phyloP scores from a whole-genome alignment of 192 early-diverging fungal genomes.

The Coemansia sp. region DNA sequence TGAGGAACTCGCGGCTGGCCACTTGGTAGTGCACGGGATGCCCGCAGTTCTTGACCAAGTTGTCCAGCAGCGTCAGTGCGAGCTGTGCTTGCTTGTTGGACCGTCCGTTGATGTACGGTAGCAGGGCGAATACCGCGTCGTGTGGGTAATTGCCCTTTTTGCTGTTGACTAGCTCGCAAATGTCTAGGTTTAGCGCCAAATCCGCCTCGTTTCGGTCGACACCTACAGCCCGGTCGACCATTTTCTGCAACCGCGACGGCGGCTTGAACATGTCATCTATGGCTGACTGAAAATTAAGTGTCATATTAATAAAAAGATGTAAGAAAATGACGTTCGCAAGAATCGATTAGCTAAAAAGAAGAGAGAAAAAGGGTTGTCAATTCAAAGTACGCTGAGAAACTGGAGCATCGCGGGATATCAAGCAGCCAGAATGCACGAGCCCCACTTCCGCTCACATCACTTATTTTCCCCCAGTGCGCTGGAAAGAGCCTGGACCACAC shows the following conservation, averaged over 20 bases:
- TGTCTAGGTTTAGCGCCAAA: slow-evolving; percentile 88
- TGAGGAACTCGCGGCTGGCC: slow-evolving; percentile 95
- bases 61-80: slow-evolving; percentile 81
- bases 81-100: slow-evolving; percentile 44
- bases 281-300: slow-evolving; percentile 44
- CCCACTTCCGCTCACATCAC: neutral
- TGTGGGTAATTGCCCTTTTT: slow-evolving; percentile 77
- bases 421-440: too few species aligned
- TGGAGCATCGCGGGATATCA: too few species aligned
- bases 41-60: slow-evolving; percentile 98
- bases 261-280: slow-evolving; percentile 55
- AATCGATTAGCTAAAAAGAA: neutral
- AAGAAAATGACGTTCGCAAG: neutral
- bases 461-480: neutral
- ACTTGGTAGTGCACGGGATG: slow-evolving; percentile 97
- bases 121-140: slow-evolving; percentile 53
- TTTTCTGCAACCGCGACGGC: slow-evolving; percentile 47
- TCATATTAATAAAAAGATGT: slow-evolving; percentile 22
- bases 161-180: slow-evolving; percentile 92
- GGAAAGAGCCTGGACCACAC: neutral
- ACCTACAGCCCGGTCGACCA: slow-evolving; percentile 80
- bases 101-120: slow-evolving; percentile 56
- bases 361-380: neutral
- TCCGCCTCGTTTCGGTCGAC: slow-evolving; percentile 74
- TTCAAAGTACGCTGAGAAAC: neutral